Conservation (phyloP, 495 filamentous ascomycete species). For the Hapsidospora chrysogenum region DNA sequence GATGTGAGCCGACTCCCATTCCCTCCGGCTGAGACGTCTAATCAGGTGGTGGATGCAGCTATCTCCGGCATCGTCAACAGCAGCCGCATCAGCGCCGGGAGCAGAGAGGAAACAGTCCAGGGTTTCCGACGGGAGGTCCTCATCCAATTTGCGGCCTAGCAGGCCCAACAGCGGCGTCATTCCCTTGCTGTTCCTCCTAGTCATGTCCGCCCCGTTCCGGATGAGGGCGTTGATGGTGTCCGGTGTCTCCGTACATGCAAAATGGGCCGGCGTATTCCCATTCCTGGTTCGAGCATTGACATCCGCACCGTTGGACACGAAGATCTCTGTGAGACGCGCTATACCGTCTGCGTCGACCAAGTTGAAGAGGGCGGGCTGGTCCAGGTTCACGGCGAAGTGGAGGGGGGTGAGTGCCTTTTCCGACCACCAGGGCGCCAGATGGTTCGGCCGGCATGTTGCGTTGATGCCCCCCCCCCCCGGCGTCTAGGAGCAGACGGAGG, state of each 20-base stretch:
- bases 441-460: too few relatives aligned
- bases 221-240: neutral
- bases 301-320: neutral
- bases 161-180: neutral
- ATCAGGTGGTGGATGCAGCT: neutral
- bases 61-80: neutral
- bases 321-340: neutral
- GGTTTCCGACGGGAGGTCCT: neutral
- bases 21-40: too few relatives aligned
- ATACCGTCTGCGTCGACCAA: too few relatives aligned
- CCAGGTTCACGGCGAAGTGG: constrained; percentile 12
- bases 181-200: neutral
- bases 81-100: neutral
- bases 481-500: neutral
- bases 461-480: too few relatives aligned
- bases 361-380: too few relatives aligned
- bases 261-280: neutral
- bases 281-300: neutral
- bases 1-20: neutral
- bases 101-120: neutral
- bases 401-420: constrained; percentile 13
- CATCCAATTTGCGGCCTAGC: neutral
- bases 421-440: too few relatives aligned
- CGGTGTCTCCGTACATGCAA: neutral
- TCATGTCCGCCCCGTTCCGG: neutral